Conservation (phyloP, 1,284 basidiomycete species). For the Wallemia mellicola region DNA sequence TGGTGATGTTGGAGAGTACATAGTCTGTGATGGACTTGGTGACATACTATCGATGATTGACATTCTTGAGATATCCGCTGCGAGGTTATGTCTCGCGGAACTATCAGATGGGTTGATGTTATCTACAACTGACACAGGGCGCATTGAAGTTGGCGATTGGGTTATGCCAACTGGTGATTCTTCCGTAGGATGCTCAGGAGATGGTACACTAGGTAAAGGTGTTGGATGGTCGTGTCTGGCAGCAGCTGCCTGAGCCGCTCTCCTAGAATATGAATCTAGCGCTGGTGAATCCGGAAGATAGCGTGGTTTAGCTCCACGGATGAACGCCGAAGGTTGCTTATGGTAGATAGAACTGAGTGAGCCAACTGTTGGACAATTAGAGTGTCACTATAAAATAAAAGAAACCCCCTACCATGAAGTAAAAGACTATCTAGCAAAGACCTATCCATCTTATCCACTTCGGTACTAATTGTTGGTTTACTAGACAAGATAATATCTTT, state of each 20-base stretch:
- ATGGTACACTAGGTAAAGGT: background rate
- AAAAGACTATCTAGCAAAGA: constrained; percentile 63
- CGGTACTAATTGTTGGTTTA: constrained; percentile 89
- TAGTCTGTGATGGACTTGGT: background rate
- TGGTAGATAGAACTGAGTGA: constrained; percentile 63
- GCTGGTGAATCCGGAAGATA: constrained; percentile 5
- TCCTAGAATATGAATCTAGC: constrained; percentile 3
- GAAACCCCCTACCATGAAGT: constrained; percentile 5
- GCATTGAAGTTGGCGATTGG: no score
- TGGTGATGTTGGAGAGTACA: background rate
- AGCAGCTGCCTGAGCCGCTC: background rate
- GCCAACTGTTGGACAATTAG: constrained; percentile 27
- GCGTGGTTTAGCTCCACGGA: constrained; percentile 4
- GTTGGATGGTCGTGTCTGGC: background rate
- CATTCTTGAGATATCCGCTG: background rate
- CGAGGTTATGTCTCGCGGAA: no score
- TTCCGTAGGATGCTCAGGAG: no score
- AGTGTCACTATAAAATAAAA: no score
- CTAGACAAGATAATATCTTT: constrained; percentile 73
- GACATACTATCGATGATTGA: background rate
- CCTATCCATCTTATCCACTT: constrained; percentile 87
- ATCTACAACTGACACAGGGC: constrained; percentile 9
- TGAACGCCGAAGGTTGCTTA: constrained; percentile 29
- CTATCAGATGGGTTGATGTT: constrained; percentile 4
- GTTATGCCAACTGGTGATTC: no score